Conservation (phyloP, 352 stramenopile genomes). For the Phytophthora pinifolia region DNA sequence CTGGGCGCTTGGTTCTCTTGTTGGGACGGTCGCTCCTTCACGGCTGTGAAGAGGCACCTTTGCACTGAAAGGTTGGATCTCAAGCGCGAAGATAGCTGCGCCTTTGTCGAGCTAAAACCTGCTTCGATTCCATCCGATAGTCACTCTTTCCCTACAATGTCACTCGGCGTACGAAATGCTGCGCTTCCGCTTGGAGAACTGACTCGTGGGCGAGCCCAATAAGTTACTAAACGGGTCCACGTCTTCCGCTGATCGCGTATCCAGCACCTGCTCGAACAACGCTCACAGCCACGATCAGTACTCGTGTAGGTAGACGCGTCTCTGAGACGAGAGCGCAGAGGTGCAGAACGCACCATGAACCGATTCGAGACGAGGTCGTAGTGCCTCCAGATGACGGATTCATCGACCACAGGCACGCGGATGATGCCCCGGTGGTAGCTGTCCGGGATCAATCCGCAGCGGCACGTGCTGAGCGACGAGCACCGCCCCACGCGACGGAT, state of each 20-base stretch:
- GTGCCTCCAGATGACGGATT: constrained; percentile 74
- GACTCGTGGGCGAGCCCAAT: constrained; percentile 25
- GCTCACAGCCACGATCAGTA: constrained; percentile 5
- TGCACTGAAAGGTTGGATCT: constrained; percentile 22
- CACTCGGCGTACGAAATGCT: constrained; percentile 31
- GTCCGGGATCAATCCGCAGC: constrained; percentile 72
- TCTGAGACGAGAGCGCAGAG: neutral
- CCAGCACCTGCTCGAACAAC: constrained; percentile 31
- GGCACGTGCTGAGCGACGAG: constrained; percentile 51
- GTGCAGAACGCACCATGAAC: constrained; percentile 65
- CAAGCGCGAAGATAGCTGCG: neutral
- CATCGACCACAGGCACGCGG: constrained; percentile 67
- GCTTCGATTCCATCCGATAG: constrained; percentile 12
- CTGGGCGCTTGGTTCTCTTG: too few relatives aligned
- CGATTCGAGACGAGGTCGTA: constrained; percentile 64
- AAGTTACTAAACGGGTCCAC: constrained; percentile 38
- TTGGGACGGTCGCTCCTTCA: constrained; percentile 3
- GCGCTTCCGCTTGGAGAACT: constrained; percentile 32
- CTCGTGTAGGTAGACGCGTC: neutral
- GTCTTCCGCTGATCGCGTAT: constrained; percentile 30
- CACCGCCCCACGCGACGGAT: constrained; percentile 59
- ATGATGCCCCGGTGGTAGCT: constrained; percentile 71
- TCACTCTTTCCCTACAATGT: constrained; percentile 10
- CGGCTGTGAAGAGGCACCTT: constrained; percentile 22
- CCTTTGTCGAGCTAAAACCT: too few relatives aligned